Conservation (phyloP, 2,329 filamentous ascomycete genomes). For the Acrocalymma vagum region DNA sequence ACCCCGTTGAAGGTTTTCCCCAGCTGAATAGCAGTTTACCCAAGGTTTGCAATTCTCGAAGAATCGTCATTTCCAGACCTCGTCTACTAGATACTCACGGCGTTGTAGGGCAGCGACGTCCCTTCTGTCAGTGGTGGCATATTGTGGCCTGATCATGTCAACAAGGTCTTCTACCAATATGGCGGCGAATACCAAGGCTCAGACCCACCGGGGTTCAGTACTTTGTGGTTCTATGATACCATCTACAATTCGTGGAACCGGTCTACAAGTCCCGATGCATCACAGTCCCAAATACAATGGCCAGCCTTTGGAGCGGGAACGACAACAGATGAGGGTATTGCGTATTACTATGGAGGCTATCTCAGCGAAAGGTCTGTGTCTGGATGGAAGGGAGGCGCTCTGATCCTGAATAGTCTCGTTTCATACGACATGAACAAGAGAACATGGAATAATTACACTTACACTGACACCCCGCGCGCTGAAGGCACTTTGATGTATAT, state of each 20-base stretch:
- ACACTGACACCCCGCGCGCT: constrained; percentile 59
- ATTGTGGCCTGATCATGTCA: constrained; percentile 66
- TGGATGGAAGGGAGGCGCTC: constrained; percentile 20
- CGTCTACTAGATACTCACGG: constrained; percentile 53
- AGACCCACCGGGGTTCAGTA: constrained; percentile 11
- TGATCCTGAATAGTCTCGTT: constrained; percentile 58
- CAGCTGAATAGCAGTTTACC: constrained; percentile 17
- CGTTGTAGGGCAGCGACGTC: constrained; percentile 61
- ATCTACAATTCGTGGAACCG: constrained; percentile 62
- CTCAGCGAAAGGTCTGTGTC: constrained; percentile 60
- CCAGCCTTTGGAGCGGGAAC: constrained; percentile 23
- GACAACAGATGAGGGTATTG: constrained; percentile 33
- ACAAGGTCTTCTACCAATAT: constrained; percentile 69
- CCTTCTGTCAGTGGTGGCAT: constrained; percentile 56
- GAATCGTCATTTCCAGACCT: not conserved
- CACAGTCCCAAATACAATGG: constrained; percentile 18
- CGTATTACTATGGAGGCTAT: constrained; percentile 69
- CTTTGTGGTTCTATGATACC: constrained; percentile 64
- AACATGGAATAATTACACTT: constrained; percentile 59
- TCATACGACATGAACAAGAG: constrained; percentile 63
- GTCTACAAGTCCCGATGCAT: constrained; percentile 43
- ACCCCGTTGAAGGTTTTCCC: constrained; percentile 15
- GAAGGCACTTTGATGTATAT: constrained; percentile 67
- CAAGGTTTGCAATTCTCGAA: constrained; percentile 13
- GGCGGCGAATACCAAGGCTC: constrained; percentile 63